Conservation (phyloP, 2,329 filamentous ascomycete genomes). For the Colletotrichum sp. region DNA sequence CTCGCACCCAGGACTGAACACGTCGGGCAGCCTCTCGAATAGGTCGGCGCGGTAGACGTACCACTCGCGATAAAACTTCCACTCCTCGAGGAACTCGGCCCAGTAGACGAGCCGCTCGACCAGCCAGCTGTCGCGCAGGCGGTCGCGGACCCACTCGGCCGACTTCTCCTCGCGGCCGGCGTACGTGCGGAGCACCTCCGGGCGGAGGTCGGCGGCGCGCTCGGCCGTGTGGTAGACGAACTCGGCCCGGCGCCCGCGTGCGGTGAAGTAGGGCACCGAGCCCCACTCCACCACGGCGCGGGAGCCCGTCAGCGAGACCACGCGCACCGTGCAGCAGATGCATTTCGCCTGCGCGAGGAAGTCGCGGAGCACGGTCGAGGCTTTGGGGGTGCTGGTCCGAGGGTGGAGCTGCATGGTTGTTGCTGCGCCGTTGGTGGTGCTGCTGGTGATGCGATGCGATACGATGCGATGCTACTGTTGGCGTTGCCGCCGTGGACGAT, state of each 20-base stretch:
- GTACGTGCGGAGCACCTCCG: constrained; percentile 11
- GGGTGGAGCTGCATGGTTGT: constrained; percentile 19
- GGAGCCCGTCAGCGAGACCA: constrained; percentile 18
- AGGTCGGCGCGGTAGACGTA: constrained; percentile 21
- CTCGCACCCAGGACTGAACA: constrained; percentile 15
- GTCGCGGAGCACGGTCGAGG: constrained; percentile 15
- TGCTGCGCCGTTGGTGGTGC: background rate
- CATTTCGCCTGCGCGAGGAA: constrained; percentile 16
- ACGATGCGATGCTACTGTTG: background rate
- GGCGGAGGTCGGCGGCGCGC: constrained; percentile 12
- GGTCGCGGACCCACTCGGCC: constrained; percentile 11
- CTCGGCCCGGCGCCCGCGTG: constrained; percentile 18
- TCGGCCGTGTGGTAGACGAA: constrained; percentile 21
- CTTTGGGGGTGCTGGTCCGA: constrained; percentile 17
- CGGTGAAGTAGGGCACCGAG: constrained; percentile 20
- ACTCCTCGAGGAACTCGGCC: constrained; percentile 23
- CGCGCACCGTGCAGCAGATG: constrained; percentile 21
- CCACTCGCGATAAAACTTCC: constrained; percentile 24
- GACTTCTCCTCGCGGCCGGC: background rate
- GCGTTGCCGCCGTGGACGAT: background rate
- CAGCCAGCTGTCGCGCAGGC: constrained; percentile 23
- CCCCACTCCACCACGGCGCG: constrained; percentile 23
- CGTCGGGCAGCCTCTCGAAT: constrained; percentile 16
- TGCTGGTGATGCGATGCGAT: background rate
- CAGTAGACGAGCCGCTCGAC: constrained; percentile 24